Conservation (phyloP, 768 basidiomycete species). For the Lentinula sp. region DNA sequence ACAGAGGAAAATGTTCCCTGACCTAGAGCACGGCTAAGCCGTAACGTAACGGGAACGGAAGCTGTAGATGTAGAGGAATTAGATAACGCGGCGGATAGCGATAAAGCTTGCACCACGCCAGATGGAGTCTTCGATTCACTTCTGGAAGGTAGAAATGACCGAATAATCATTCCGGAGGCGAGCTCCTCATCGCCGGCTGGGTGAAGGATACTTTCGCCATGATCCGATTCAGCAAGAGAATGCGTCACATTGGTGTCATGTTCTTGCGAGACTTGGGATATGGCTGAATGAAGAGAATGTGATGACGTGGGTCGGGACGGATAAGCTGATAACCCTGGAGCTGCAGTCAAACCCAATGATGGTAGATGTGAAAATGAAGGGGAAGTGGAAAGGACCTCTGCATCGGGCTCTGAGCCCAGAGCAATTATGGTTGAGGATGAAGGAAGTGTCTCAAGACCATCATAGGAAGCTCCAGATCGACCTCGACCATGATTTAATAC, state of each 20-base stretch:
- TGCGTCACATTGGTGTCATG: constrained; percentile 6
- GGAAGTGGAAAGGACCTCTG: constrained; percentile 8
- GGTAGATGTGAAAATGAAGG: constrained; percentile 7
- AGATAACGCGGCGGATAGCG: constrained; percentile 1
- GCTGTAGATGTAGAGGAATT: constrained; percentile 2
- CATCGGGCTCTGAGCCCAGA: constrained; percentile 13
- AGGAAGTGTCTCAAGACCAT: background rate
- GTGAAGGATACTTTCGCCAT: constrained; percentile 3
- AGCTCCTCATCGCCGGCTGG: constrained; percentile 6
- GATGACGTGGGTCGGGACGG: constrained; percentile 13
- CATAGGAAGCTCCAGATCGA: background rate
- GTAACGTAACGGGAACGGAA: constrained; percentile 29
- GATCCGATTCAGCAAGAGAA: constrained; percentile 4
- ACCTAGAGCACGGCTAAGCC: constrained; percentile 52
- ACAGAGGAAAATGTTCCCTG: constrained; percentile 72
- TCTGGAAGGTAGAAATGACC: constrained; percentile 7
- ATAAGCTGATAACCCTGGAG: background rate
- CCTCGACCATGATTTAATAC: constrained; percentile 5
- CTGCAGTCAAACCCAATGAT: background rate
- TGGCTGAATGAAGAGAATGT: constrained; percentile 5
- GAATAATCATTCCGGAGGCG: constrained; percentile 10
- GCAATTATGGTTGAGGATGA: background rate
- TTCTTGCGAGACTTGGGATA: background rate
- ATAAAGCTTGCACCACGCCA: background rate
- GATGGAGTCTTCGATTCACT: background rate